Percentiles rank a stretch among this genome's conserved stretches.
Evolutionary conservation across 2,329 filamentous ascomycete species (phyloP).

Genomic region (Akanthomyces dipterigenus): DNA sequence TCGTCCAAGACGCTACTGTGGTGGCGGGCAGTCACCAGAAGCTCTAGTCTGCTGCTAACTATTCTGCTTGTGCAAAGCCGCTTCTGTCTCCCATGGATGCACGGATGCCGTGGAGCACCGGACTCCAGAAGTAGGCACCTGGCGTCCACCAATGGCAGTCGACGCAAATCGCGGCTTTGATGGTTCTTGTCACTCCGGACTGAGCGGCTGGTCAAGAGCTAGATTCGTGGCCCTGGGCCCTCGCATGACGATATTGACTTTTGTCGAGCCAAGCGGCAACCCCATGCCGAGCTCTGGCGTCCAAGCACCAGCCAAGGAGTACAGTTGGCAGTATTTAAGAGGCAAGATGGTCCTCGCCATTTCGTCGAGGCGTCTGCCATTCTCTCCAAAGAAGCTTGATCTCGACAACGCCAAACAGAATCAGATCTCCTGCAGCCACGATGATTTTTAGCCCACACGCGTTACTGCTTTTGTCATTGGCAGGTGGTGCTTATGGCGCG

Average conservation of each 20-base stretch:
- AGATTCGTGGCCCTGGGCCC: background rate
- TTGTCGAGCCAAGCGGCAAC: background rate
- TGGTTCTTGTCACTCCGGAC: background rate
- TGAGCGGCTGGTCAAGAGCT: background rate
- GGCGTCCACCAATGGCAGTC: background rate
- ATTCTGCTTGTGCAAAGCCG: background rate
- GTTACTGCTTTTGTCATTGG: conserved; percentile 2
- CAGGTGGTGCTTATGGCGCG: background rate
- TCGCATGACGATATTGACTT: conserved; percentile 8
- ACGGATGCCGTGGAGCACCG: background rate
- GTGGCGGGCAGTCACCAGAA: background rate
- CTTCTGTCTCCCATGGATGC: background rate
- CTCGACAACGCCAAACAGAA: background rate
- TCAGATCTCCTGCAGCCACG: background rate
- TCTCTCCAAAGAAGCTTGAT: background rate
- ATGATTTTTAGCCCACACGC: conserved; percentile 3
- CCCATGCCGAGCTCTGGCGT: background rate
- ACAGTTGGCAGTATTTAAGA: background rate
- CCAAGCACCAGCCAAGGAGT: background rate
- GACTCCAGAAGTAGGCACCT: conserved; percentile 4
- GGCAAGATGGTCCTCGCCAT: background rate
- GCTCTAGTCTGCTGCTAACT: background rate
- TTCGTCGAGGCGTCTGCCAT: background rate
- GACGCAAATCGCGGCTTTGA: background rate
- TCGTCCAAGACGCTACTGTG: background rate